These are phyloP conservation scores for Aspergillus nanangensis DNA, from an alignment of 495 filamentous ascomycete species.

Conservation along the genomic window DNA sequence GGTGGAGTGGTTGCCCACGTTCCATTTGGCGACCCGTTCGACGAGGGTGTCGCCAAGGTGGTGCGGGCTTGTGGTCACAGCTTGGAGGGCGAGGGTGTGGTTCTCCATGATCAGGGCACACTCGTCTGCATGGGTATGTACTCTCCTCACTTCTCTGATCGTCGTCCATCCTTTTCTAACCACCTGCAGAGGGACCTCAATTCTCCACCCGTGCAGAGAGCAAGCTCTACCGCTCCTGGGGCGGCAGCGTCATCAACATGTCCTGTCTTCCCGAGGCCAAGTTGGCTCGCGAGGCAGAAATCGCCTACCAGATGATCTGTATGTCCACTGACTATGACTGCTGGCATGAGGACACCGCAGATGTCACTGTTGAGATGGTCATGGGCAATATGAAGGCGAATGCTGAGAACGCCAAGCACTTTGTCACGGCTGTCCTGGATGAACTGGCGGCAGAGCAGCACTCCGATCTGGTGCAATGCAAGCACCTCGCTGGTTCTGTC, in stretches of 20 bases:
- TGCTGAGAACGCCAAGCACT: slow-evolving; percentile 73
- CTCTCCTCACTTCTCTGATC: too few species aligned
- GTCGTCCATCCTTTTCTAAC: too few species aligned
- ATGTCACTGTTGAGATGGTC: slow-evolving; percentile 93
- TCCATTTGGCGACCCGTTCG: slow-evolving; percentile 93
- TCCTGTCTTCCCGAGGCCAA: slow-evolving; percentile 93
- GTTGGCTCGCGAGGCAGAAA: slow-evolving; percentile 91
- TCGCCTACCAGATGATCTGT: slow-evolving; percentile 96
- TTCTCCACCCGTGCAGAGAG: slow-evolving; percentile 98
- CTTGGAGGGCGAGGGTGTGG: slow-evolving; percentile 73
- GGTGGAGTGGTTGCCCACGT: slow-evolving; percentile 90
- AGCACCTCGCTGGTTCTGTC: slow-evolving; percentile 48
- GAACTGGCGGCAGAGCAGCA: slow-evolving; percentile 74
- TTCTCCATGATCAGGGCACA: slow-evolving; percentile 71
- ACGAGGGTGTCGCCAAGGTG: slow-evolving; percentile 66
- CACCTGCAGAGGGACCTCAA: slow-evolving; percentile 72
- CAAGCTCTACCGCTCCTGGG: slow-evolving; percentile 88
- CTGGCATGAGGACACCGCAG: slow-evolving; percentile 72
- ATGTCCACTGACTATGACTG: slow-evolving; percentile 99
- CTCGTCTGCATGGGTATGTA: slow-evolving; percentile 86
- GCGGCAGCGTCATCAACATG: slow-evolving; percentile 95
- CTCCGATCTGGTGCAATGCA: slow-evolving; percentile 70
- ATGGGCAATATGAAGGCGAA: slow-evolving; percentile 96
- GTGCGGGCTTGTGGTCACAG: slow-evolving; percentile 67
- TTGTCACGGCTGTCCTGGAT: slow-evolving; percentile 84